Conservation (phyloP, 768 basidiomycete genomes). For the Panus rudis region DNA sequence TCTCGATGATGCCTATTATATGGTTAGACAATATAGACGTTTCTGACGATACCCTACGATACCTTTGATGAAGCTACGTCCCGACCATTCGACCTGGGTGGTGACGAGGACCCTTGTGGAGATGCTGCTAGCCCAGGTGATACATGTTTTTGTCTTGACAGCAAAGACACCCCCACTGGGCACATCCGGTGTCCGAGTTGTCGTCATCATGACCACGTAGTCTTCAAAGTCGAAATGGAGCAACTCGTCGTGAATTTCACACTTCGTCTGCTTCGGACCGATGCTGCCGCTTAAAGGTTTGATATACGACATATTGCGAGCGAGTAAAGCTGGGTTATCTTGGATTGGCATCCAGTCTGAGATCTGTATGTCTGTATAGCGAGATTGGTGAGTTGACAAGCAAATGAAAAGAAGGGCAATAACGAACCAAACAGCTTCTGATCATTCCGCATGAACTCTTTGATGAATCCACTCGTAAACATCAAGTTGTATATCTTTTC, state of each 20-base stretch:
- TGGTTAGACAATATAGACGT: neutral
- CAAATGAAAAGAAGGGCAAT: neutral
- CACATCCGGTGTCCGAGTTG: conserved; percentile 89
- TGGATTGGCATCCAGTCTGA: conserved; percentile 83
- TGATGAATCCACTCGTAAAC: conserved; percentile 93
- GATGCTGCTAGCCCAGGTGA: conserved; percentile 85
- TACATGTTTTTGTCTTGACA: conserved; percentile 90
- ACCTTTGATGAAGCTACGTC: conserved; percentile 96
- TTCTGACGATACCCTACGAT: too few species aligned
- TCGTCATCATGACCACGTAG: conserved; percentile 77
- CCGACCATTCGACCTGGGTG: conserved; percentile 92
- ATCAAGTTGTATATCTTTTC: conserved; percentile 95
- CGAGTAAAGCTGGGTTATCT: conserved; percentile 59
- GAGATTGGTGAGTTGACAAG: neutral
- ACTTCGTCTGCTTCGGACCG: conserved; percentile 93
- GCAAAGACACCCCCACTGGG: conserved; percentile 90
- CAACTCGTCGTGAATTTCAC: conserved; percentile 87
- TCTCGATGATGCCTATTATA: conserved; percentile 81
- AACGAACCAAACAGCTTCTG: conserved; percentile 81
- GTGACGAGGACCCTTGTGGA: conserved; percentile 79
- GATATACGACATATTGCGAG: conserved; percentile 93
- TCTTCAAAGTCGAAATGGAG: conserved; percentile 77
- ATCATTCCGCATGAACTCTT: conserved; percentile 84
- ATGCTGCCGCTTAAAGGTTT: conserved; percentile 84
- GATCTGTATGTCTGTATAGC: conserved; percentile 76